Percentiles rank a stretch among this genome's conserved stretches.
Conservation (phyloP, 1,284 basidiomycete genomes). For the Malassezia globosa region DNA sequence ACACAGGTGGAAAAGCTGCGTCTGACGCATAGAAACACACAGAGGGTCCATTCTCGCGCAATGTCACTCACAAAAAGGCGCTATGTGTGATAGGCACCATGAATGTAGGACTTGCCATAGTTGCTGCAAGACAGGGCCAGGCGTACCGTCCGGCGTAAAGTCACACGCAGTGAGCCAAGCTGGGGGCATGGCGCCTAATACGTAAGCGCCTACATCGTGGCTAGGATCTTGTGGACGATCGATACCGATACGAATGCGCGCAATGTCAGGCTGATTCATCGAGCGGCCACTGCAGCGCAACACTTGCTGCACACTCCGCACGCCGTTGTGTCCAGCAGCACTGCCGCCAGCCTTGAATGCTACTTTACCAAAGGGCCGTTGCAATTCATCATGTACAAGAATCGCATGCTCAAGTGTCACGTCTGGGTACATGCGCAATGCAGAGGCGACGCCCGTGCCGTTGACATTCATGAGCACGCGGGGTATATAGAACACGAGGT, state of each 20-base stretch:
- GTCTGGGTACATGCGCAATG: background rate
- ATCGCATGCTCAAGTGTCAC: background rate
- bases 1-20: no score
- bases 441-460: constrained; percentile 5
- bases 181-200: constrained; percentile 11
- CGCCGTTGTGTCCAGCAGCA: constrained; percentile 16
- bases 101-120: background rate
- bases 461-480: constrained; percentile 15
- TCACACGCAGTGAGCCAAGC: constrained; percentile 7
- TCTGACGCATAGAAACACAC: no score
- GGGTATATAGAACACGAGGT: constrained; percentile 9
- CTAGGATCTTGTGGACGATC: background rate
- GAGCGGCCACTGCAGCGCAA: background rate
- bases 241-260: constrained; percentile 12
- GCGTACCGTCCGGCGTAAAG: background rate
- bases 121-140: background rate
- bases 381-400: constrained; percentile 14
- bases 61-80: background rate
- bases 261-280: background rate
- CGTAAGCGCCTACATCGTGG: constrained; percentile 2
- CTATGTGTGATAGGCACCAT: constrained; percentile 2
- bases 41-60: no score
- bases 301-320: constrained; percentile 11
- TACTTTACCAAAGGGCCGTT: constrained; percentile 13
- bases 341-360: constrained; percentile 12